Conservation (phyloP, 805 yeast species). For the Candida vartiovaarae region DNA sequence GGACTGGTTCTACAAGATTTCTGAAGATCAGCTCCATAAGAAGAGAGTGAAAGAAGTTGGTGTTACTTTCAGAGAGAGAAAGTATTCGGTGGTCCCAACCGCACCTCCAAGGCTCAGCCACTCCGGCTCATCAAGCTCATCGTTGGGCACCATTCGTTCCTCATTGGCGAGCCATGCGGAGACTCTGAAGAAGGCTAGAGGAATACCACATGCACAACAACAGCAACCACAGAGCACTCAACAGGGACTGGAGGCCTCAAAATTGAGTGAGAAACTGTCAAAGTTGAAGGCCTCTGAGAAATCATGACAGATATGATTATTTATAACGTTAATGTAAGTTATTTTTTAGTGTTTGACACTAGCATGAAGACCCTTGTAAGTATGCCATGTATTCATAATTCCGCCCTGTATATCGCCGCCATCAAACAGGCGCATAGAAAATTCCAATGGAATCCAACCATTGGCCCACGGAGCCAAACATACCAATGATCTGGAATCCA, state of each 20-base stretch:
- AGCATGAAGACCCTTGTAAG: no score
- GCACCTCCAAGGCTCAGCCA: constrained; percentile 40
- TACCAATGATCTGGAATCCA: constrained; percentile 55
- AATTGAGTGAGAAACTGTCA: constrained; percentile 25
- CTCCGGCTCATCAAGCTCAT: constrained; percentile 1
- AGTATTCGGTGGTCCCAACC: constrained; percentile 70
- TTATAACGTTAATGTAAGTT: no score
- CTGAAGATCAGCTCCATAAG: constrained; percentile 33
- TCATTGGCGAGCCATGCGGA: constrained; percentile 1
- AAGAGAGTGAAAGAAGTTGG: constrained; percentile 62
- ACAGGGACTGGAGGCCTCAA: constrained; percentile 16
- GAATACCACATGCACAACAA: constrained; percentile 3
- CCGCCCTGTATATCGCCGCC: not conserved
- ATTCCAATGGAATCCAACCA: constrained; percentile 79
- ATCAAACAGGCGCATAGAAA: constrained; percentile 36
- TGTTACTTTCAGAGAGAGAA: constrained; percentile 59
- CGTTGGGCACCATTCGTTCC: not conserved
- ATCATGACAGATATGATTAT: not conserved
- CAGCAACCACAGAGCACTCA: no score
- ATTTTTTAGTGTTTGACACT: no score
- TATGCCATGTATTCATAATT: no score
- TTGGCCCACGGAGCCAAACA: constrained; percentile 57
- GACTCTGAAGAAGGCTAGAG: constrained; percentile 15
- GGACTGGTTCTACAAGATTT: constrained; percentile 72
- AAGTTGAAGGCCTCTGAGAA: constrained; percentile 4